These are phyloP conservation scores for Climacium dendroides DNA, from an alignment of 225 moss, liverwort and hornwort species.

Conservation along the genomic window DNA sequence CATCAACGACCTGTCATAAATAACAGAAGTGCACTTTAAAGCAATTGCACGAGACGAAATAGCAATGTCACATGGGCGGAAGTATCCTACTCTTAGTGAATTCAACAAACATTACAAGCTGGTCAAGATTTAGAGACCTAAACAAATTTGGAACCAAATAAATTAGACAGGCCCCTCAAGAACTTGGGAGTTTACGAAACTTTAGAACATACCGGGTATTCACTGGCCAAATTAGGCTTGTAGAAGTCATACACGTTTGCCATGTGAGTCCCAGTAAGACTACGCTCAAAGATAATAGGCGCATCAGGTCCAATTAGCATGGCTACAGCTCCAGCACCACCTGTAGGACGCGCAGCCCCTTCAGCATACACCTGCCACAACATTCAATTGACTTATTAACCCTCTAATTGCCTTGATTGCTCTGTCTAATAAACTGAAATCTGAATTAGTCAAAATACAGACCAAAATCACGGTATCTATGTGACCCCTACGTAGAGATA, in stretches of 20 bases:
- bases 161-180: neutral
- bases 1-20: conserved; percentile 68
- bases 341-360: conserved; percentile 12
- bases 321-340: conserved; percentile 13
- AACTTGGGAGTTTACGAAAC: neutral
- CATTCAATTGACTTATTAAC: neutral
- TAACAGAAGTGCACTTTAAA: neutral
- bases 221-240: conserved; percentile 86
- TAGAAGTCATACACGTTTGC: conserved; percentile 89
- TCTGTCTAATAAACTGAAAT: neutral
- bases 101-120: neutral
- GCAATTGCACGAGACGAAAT: neutral
- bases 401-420: neutral
- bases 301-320: conserved; percentile 94
- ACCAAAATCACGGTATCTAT: neutral
- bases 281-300: conserved; percentile 81
- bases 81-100: neutral
- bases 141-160: neutral
- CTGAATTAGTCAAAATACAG: neutral
- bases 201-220: conserved; percentile 55
- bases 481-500: neutral
- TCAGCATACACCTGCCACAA: conserved; percentile 49
- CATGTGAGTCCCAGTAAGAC: conserved; percentile 73
- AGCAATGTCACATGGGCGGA: neutral
- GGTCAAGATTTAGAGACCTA: neutral